These are phyloP conservation scores for Davidsoniella eucalypti DNA, from an alignment of 2,329 filamentous ascomycete species.

Conservation along the genomic window DNA sequence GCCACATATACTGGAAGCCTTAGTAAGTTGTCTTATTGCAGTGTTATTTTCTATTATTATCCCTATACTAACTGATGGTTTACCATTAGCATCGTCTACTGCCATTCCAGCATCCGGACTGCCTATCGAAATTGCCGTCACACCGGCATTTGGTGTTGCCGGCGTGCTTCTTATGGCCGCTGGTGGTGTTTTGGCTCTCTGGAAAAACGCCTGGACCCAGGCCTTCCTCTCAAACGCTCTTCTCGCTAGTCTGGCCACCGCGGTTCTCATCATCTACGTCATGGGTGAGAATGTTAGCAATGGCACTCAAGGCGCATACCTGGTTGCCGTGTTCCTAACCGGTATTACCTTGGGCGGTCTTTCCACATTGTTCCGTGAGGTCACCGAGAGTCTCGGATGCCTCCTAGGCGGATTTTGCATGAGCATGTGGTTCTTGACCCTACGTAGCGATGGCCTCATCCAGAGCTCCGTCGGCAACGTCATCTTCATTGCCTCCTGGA, in stretches of 20 bases:
- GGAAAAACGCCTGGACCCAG: conserved; percentile 66
- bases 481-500: conserved; percentile 61
- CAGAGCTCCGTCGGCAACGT: conserved; percentile 43
- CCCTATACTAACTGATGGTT: not conserved
- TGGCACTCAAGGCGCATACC: conserved; percentile 69
- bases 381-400: conserved; percentile 69
- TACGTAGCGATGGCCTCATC: conserved; percentile 62
- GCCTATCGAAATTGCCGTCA: conserved; percentile 58
- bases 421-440: conserved; percentile 76
- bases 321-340: conserved; percentile 60
- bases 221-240: conserved; percentile 68
- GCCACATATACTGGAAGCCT: conserved; percentile 4
- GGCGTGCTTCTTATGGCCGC: conserved; percentile 60
- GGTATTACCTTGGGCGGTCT: conserved; percentile 58
- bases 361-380: conserved; percentile 64
- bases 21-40: not conserved
- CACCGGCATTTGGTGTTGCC: conserved; percentile 64
- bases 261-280: conserved; percentile 74
- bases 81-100: not conserved
- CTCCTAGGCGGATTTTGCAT: conserved; percentile 74
- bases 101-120: conserved; percentile 1
- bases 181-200: conserved; percentile 53
- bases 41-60: not conserved
- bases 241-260: conserved; percentile 53
- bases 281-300: conserved; percentile 63